A percentile compares a stretch with the other conserved stretches of the same genome.
Conservation (phyloP, 164 flowering plant species). For the Santalum album region DNA sequence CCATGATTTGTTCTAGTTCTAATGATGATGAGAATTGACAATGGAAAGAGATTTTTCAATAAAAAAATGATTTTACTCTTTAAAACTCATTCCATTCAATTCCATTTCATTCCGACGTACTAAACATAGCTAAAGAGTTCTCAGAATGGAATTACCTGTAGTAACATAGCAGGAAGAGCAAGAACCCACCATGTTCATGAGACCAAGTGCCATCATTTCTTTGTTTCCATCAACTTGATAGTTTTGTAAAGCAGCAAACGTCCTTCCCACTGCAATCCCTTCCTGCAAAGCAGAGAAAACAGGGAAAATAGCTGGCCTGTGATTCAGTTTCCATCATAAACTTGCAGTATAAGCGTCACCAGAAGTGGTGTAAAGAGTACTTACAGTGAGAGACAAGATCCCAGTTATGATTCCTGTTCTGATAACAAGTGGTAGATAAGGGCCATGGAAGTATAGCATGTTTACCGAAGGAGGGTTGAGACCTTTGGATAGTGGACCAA, state of each 20-base stretch:
- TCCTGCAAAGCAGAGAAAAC: constrained; percentile 30
- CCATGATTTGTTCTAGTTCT: too few relatives aligned
- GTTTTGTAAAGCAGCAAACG: constrained; percentile 60
- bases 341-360: too few relatives aligned
- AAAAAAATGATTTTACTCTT: too few relatives aligned
- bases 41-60: too few relatives aligned
- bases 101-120: too few relatives aligned
- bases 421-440: constrained; percentile 25
- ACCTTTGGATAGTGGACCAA: constrained; percentile 62
- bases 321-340: too few relatives aligned
- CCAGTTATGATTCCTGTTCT: constrained; percentile 58
- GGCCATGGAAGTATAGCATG: constrained; percentile 33
- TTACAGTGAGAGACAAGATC: constrained; percentile 58
- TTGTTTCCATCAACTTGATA: constrained; percentile 82
- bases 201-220: constrained; percentile 76
- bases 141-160: constrained; percentile 34
- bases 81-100: too few relatives aligned
- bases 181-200: constrained; percentile 73
- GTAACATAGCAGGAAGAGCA: constrained; percentile 72
- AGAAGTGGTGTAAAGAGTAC: too few relatives aligned
- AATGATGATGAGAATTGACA: too few relatives aligned
- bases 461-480: constrained; percentile 58
- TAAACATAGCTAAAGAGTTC: too few relatives aligned
- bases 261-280: constrained; percentile 77
- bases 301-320: too few relatives aligned